Base-by-base conservation (phyloP, 1,284 basidiomycete genomes). In the Ceratobasidium sp. region DNA sequence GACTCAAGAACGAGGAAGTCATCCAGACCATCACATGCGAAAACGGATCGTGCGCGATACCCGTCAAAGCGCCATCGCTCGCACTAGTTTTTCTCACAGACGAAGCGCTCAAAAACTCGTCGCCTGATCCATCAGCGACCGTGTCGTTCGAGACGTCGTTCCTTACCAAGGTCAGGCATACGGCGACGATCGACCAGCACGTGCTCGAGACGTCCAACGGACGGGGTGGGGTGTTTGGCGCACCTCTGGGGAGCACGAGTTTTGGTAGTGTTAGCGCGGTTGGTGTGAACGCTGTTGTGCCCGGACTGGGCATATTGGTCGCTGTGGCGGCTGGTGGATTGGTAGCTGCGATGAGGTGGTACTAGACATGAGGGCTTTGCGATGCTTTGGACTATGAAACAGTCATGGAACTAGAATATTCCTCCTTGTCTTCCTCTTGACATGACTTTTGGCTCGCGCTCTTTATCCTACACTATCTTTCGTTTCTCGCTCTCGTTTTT, bases 41-140 rank as follows among this genome's bases (percentile, higher is more conserved):
- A 80, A 82, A 84, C 40, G 80, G 83, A 5, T 84, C 86, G 78
- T 95, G 94, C 84, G 80, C 84, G 9, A 86, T 95, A 78, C 87
- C 86, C 1, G 90, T 95, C 28, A 89, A 89, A 20, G 93, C 93
- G 0, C 94, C 94, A 0, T 89, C 89, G 12, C 89, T 91, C 76
- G 93, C 92, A 4, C 86, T 95, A 68, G 92, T 95, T 28, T 94
- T 93, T 87, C 86, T 95, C 64, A 87, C 85, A 20, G 84, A 88
- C 49, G 83, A 83, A 6, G 87, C 89, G 2, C 81, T 88, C 77
- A 80, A 82, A 1, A 86, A 87, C 66, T 85, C 86, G 0, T 84
- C 84, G 3, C 84, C 86, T 0, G 84, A 72, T 6, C 49, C 56
- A 40, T 51, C 61, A 23, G 72, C 72, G n/a, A 78, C 77, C 10